Base-by-base conservation (phyloP, 495 filamentous ascomycete genomes). In the Saxophila tyrrhenica region DNA sequence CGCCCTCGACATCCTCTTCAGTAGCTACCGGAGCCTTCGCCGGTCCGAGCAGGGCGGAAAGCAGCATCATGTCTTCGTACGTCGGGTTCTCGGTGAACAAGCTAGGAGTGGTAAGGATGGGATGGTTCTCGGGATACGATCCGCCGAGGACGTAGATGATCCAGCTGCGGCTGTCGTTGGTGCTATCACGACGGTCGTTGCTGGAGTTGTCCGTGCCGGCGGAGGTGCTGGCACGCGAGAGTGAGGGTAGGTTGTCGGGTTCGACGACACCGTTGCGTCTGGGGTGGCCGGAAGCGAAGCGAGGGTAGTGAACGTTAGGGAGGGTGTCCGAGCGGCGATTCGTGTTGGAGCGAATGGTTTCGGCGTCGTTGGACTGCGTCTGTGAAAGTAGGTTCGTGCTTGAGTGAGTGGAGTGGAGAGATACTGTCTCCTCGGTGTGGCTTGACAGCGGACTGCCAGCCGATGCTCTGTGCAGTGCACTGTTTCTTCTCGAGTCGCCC, bases 131-230 rank as follows among this genome's bases (percentile, higher is more conserved):
- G 2, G 85, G 83, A 25, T 87, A 75, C 54, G 82, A 85, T 23
- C 85, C 84, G 45, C 84, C 84, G 47, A 88, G 81, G 11, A 88
- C 83, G 64, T 88, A 88, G 20, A 88, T 87, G 60, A 88, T 75
- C 84, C 84, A 88, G 64, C 81, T 87, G 63, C 84, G 72, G 29
- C 50, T 55, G 24, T 63, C 61, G 41, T 39, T 61, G 35, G 19
- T 59, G 45, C 54, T 58, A 32, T 43, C 32, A 15, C 58, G 25
- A n/a, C 52, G 39, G 11, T 57, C 56, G 29, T 38, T 53, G 55
- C 32, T 56, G 0, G 61, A 58, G 10, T 19, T n/a, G 13, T 60
- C 61, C 13, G 61, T 58, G 25, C 50, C 50, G 55, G 48, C 39
- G 42, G 53, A 58, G 44, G 62, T 50, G 59, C 59, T 43, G 55